A percentile compares a stretch with the other conserved stretches of the same genome.
These are phyloP conservation scores for Juglanconis oblonga DNA, from an alignment of 2,329 filamentous ascomycete genomes.

Conservation along the genomic window DNA sequence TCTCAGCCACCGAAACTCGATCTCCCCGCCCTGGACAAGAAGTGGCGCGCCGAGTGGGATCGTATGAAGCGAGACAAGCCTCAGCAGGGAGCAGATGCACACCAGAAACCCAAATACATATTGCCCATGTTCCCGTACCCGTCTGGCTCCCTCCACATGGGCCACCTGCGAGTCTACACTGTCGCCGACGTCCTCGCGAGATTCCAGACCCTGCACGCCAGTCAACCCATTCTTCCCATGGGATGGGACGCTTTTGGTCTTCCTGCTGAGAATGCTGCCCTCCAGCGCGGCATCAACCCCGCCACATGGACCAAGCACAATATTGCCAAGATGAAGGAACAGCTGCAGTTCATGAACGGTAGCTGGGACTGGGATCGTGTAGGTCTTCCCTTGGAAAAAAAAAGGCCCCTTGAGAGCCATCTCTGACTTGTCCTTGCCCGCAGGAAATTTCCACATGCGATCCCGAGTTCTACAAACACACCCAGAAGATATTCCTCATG, in stretches of 20 bases:
- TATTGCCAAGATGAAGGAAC: constrained; percentile 80
- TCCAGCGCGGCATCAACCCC: constrained; percentile 76
- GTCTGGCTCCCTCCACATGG: constrained; percentile 81
- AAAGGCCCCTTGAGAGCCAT: background rate
- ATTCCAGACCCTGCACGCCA: constrained; percentile 71
- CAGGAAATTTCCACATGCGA: constrained; percentile 84
- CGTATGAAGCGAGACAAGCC: constrained; percentile 17
- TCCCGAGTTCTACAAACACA: constrained; percentile 84
- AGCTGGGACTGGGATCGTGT: constrained; percentile 82
- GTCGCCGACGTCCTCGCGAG: constrained; percentile 83
- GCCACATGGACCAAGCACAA: constrained; percentile 77
- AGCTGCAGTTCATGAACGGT: constrained; percentile 75
- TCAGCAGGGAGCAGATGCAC: constrained; percentile 16
- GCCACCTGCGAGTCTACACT: constrained; percentile 84
- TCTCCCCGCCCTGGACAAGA: constrained; percentile 44
- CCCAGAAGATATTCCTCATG: constrained; percentile 79
- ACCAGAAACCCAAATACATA: constrained; percentile 58
- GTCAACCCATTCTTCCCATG: constrained; percentile 80
- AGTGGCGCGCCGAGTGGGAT: constrained; percentile 51
- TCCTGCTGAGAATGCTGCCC: constrained; percentile 87
- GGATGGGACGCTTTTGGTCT: constrained; percentile 93
- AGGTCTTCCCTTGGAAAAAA: constrained; percentile 33
- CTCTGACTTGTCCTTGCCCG: constrained; percentile 12
- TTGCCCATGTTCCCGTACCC: constrained; percentile 94
- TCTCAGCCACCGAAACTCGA: constrained; percentile 35